phyloP scores from a whole-genome alignment of 140 eudicot genomes.

The Anethum foeniculum region DNA sequence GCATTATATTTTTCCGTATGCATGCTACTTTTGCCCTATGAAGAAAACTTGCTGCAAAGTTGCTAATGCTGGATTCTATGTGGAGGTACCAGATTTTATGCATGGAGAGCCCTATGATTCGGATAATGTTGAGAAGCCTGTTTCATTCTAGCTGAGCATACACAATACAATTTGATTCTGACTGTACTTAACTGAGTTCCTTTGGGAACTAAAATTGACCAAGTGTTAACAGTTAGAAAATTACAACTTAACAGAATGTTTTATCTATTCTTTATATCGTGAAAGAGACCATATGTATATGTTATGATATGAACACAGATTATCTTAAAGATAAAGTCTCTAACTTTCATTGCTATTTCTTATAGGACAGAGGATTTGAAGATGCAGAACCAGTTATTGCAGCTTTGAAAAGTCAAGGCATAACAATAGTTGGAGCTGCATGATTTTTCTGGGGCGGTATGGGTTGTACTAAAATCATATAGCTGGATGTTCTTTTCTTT shows the following conservation, averaged over 20 bases:
- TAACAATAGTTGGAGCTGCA: slow-evolving; percentile 57
- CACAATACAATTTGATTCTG: slow-evolving; percentile 4
- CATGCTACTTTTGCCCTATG: no score
- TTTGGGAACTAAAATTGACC: background rate
- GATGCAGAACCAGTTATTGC: slow-evolving; percentile 47
- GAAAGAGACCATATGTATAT: background rate
- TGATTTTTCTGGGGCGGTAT: slow-evolving; percentile 88
- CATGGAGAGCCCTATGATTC: slow-evolving; percentile 36
- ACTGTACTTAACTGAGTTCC: background rate
- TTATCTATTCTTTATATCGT: background rate
- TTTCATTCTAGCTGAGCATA: slow-evolving; percentile 16
- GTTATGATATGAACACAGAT: background rate
- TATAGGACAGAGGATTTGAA: slow-evolving; percentile 30
- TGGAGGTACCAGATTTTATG: slow-evolving; percentile 47
- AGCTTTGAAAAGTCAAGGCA: slow-evolving; percentile 62
- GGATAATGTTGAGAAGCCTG: slow-evolving; percentile 10
- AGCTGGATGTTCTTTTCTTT: background rate
- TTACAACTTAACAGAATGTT: background rate
- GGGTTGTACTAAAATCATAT: slow-evolving; percentile 10
- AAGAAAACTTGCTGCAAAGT: slow-evolving; percentile 44
- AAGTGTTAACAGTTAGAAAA: background rate
- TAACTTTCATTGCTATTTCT: background rate
- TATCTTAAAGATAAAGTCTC: background rate
- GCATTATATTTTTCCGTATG: no score
- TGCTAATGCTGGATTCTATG: slow-evolving; percentile 41